phyloP scores from a whole-genome alignment of 1,284 basidiomycete genomes.

The Ganoderma lingzhi region DNA sequence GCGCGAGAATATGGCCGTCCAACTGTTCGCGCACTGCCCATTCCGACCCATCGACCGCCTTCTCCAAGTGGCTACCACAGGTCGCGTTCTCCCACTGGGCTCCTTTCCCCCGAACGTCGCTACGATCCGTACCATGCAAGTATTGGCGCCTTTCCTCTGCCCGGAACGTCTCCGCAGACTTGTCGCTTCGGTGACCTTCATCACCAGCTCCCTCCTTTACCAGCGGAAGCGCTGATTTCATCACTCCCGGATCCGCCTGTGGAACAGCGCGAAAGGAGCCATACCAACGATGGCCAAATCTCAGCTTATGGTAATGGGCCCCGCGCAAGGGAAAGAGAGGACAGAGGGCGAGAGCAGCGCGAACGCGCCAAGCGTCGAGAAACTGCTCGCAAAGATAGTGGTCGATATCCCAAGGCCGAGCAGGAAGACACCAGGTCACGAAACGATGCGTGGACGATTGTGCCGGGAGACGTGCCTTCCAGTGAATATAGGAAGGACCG shows the following conservation, averaged over 20 bases:
- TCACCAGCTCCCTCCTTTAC: slow-evolving; percentile 37
- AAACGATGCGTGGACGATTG: slow-evolving; percentile 54
- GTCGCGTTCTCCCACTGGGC: slow-evolving; percentile 39
- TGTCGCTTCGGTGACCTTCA: slow-evolving; percentile 32
- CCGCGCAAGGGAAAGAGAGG: slow-evolving; percentile 34
- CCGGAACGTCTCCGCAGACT: slow-evolving; percentile 32
- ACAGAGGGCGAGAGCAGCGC: slow-evolving; percentile 32
- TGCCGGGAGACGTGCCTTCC: slow-evolving; percentile 44
- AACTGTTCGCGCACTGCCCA: slow-evolving; percentile 36
- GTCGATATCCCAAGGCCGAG: slow-evolving; percentile 24
- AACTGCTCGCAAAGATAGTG: slow-evolving; percentile 22
- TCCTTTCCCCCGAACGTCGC: slow-evolving; percentile 57
- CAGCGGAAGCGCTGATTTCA: slow-evolving; percentile 52
- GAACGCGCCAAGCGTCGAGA: slow-evolving; percentile 22
- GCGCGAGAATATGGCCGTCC: slow-evolving; percentile 46
- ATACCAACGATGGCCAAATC: slow-evolving; percentile 46
- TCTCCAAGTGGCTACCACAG: slow-evolving; percentile 39
- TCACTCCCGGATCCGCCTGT: slow-evolving; percentile 54
- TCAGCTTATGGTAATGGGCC: slow-evolving; percentile 38
- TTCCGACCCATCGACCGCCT: slow-evolving; percentile 42
- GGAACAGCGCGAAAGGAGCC: slow-evolving; percentile 58
- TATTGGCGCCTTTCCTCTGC: slow-evolving; percentile 28
- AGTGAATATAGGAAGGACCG: slow-evolving; percentile 40
- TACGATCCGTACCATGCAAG: slow-evolving; percentile 32
- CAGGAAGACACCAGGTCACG: slow-evolving; percentile 32